Evolutionary conservation across 441 rosid species (phyloP).

Genomic region (Pelargonium fulgidum): DNA sequence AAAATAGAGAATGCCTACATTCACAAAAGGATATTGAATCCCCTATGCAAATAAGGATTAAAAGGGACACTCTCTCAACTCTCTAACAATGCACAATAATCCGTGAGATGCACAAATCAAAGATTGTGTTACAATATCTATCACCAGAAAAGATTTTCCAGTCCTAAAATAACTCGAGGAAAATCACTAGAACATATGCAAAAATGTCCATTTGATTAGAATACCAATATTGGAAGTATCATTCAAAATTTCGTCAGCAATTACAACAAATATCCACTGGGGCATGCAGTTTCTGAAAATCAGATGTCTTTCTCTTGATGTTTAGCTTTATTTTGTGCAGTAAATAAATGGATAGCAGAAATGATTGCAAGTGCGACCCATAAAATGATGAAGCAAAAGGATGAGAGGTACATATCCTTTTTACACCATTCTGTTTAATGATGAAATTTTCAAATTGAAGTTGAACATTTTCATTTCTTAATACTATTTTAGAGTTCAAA

Average conservation of each 20-base stretch:
- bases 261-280: not conserved
- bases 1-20: conserved; percentile 5
- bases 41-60: not conserved
- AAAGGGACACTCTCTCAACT: not conserved
- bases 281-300: not conserved
- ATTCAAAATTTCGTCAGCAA: not conserved
- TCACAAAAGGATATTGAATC: not conserved
- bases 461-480: conserved; percentile 6
- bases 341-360: conserved; percentile 86
- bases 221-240: conserved; percentile 2
- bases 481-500: not conserved
- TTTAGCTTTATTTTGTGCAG: conserved; percentile 32
- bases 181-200: not conserved
- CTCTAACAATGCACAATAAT: no score
- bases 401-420: conserved; percentile 59
- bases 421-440: conserved; percentile 6
- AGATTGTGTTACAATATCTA: conserved; percentile 2
- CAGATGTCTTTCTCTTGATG: conserved; percentile 14
- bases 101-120: not conserved
- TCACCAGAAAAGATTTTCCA: not conserved
- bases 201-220: conserved; percentile 4
- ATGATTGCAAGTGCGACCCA: conserved; percentile 85
- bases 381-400: conserved; percentile 97
- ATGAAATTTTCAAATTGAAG: not conserved
- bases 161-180: conserved; percentile 3